Conservation (phyloP, 331 rosid genomes). For the Prunus yedoensis region DNA sequence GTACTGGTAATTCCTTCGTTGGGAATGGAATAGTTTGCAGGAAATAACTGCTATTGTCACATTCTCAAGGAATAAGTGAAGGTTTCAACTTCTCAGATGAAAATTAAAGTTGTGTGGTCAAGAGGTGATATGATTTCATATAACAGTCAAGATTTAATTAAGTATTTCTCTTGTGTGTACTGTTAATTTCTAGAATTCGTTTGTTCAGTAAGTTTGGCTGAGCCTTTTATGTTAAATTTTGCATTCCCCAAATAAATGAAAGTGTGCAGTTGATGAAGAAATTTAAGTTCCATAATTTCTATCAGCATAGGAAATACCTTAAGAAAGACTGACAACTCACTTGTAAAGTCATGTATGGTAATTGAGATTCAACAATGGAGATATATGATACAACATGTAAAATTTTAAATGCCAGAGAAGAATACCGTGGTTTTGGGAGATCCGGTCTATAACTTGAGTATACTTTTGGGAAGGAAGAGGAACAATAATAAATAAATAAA, state of each 20-base stretch:
- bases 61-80: constrained; percentile 4
- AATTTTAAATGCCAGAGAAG: neutral
- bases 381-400: neutral
- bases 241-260: neutral
- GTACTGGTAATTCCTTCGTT: constrained; percentile 45
- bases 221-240: neutral
- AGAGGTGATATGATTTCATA: neutral
- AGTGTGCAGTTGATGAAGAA: neutral
- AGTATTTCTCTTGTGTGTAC: neutral
- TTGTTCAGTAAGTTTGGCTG: neutral
- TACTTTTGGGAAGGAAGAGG: neutral
- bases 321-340: neutral
- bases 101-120: neutral
- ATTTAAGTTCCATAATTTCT: neutral
- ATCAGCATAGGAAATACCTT: neutral
- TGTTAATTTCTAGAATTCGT: neutral
- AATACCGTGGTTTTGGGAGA: neutral
- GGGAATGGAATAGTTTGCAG: constrained; percentile 88
- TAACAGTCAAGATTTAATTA: neutral
- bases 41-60: constrained; percentile 33
- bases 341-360: neutral
- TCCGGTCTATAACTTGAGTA: neutral
- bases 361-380: constrained; percentile 1
- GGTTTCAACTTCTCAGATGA: neutral
- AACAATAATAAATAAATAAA: too few species aligned